A percentile compares a stretch with the other conserved stretches of the same genome.
phyloP scores from a whole-genome alignment of 805 yeast species.

The Yueomyces sinensis region DNA sequence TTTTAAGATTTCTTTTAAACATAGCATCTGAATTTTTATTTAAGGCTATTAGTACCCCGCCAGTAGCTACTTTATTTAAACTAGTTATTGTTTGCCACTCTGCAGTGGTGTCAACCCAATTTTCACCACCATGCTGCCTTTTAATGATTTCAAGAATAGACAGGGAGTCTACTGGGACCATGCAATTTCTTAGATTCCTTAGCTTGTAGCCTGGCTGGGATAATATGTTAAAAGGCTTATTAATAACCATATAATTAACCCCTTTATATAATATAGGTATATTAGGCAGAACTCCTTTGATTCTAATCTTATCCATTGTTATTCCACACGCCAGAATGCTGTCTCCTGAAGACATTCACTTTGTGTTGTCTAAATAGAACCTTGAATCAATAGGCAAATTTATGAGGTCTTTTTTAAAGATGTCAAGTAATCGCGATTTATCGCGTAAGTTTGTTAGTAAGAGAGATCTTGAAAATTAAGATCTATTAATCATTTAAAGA shows the following conservation, averaged over 20 bases:
- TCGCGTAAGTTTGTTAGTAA: too few relatives aligned
- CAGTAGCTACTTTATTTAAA: slow-evolving; percentile 28
- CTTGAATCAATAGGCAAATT: too few relatives aligned
- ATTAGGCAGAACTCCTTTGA: neutral
- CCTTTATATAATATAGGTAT: slow-evolving; percentile 7
- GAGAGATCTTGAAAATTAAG: too few relatives aligned
- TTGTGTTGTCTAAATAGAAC: too few relatives aligned
- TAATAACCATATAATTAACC: slow-evolving; percentile 20
- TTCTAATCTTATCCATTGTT: too few relatives aligned
- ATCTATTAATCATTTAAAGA: too few relatives aligned
- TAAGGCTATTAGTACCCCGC: slow-evolving; percentile 28
- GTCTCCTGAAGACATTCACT: too few relatives aligned
- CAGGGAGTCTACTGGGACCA: slow-evolving; percentile 4
- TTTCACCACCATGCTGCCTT: slow-evolving; percentile 1
- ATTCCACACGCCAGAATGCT: too few relatives aligned
- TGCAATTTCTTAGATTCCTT: too few relatives aligned
- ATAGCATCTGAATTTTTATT: slow-evolving; percentile 21
- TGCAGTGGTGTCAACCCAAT: neutral
- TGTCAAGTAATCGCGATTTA: too few relatives aligned
- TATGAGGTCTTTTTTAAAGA: too few relatives aligned
- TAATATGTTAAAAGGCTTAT: slow-evolving; percentile 26
- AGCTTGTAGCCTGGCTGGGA: slow-evolving; percentile 24
- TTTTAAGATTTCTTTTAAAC: slow-evolving; percentile 22
- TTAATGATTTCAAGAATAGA: slow-evolving; percentile 12
- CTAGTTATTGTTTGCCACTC: slow-evolving; percentile 25